phyloP scores from a whole-genome alignment of 129 eudicot species.

The Mikania micrantha region DNA sequence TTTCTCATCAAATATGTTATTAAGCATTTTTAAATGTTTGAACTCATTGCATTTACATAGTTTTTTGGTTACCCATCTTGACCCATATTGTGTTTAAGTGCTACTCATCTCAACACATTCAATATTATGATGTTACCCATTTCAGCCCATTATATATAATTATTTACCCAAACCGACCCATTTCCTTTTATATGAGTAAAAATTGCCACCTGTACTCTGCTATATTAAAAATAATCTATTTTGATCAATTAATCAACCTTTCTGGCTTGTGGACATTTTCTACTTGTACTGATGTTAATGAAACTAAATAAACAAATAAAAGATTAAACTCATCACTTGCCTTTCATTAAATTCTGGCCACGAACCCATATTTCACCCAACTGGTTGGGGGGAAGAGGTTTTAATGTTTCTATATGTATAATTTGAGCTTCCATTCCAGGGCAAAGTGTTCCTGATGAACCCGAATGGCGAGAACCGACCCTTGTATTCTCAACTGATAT shows the following conservation, averaged over 20 bases:
- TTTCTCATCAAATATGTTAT: too few species aligned
- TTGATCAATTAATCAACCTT: neutral
- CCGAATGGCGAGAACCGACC: constrained; percentile 40
- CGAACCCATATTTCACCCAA: constrained; percentile 85
- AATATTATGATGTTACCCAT: too few species aligned
- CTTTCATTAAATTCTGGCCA: constrained; percentile 81
- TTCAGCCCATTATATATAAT: too few species aligned
- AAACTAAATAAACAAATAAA: neutral
- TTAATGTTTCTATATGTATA: constrained; percentile 47
- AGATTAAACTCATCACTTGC: constrained; percentile 13
- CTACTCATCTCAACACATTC: too few species aligned
- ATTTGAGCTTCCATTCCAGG: constrained; percentile 67
- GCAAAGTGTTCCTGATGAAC: constrained; percentile 55
- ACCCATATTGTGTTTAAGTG: too few species aligned
- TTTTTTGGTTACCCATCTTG: too few species aligned
- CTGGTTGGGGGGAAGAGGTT: constrained; percentile 76
- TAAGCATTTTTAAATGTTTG: too few species aligned
- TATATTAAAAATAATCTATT: too few species aligned
- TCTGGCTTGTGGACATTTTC: neutral
- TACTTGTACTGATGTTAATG: neutral
- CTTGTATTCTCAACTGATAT: constrained; percentile 45
- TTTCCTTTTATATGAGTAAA: too few species aligned
- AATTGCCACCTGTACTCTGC: too few species aligned
- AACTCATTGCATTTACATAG: too few species aligned
- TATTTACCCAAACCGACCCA: too few species aligned